Evolutionary conservation across 2,329 filamentous ascomycete species (phyloP).

Genomic region (Diaporthe australafricana): DNA sequence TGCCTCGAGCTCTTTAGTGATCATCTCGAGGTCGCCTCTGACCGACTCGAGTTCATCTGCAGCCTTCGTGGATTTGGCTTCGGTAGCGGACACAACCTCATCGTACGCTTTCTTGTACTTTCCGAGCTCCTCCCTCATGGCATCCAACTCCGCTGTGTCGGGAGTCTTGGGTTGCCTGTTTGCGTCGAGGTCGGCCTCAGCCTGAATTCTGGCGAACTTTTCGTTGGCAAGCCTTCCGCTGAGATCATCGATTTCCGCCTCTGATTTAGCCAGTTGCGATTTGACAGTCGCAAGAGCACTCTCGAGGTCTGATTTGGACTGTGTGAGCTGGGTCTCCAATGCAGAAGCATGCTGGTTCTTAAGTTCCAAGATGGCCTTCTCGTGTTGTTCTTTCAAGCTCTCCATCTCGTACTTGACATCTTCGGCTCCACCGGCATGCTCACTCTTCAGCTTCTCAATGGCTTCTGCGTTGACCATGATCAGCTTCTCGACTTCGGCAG

Average conservation of each 20-base stretch:
- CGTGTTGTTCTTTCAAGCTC: slow-evolving; percentile 46
- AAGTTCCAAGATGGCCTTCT: slow-evolving; percentile 56
- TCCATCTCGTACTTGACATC: slow-evolving; percentile 53
- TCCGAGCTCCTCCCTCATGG: slow-evolving; percentile 62
- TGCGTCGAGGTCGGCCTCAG: slow-evolving; percentile 71
- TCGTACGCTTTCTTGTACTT: slow-evolving; percentile 51
- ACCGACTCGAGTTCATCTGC: slow-evolving; percentile 51
- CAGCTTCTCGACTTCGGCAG: slow-evolving; percentile 61
- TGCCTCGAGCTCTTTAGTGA: slow-evolving; percentile 65
- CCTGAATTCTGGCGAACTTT: slow-evolving; percentile 70
- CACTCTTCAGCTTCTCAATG: slow-evolving; percentile 54
- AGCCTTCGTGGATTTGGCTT: slow-evolving; percentile 51
- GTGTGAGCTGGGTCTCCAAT: slow-evolving; percentile 50
- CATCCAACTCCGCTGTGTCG: slow-evolving; percentile 66
- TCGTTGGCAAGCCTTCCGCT: slow-evolving; percentile 66
- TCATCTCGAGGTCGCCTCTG: slow-evolving; percentile 59
- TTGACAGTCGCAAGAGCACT: slow-evolving; percentile 50
- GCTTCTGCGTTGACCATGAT: slow-evolving; percentile 55
- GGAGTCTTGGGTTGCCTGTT: slow-evolving; percentile 56
- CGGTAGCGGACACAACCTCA: slow-evolving; percentile 47
- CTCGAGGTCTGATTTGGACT: slow-evolving; percentile 51
- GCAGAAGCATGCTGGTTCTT: slow-evolving; percentile 53
- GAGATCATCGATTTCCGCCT: slow-evolving; percentile 61
- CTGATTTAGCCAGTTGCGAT: slow-evolving; percentile 56
- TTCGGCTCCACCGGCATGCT: slow-evolving; percentile 46